Evolutionary conservation across 306 rosid genomes (phyloP).

Genomic region (Rosa lucieae): DNA sequence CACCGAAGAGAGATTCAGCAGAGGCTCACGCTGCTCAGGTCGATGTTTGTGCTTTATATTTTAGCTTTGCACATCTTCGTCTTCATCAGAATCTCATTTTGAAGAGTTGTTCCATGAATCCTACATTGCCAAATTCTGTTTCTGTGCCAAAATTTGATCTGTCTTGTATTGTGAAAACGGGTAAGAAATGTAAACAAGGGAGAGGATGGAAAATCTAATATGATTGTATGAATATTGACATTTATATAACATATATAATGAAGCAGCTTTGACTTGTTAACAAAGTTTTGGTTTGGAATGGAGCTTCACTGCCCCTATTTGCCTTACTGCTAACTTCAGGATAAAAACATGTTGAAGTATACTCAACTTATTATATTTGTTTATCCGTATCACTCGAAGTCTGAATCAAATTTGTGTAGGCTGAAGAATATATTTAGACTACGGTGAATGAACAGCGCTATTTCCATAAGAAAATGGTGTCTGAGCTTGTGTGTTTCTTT

Average conservation of each 20-base stretch:
- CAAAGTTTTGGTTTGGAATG: not conserved
- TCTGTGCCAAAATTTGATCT: not conserved
- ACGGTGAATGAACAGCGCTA: not conserved
- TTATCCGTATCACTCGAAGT: not conserved
- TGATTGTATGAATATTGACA: not conserved
- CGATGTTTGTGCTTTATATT: constrained; percentile 85
- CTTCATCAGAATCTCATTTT: constrained; percentile 78
- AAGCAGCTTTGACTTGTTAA: not conserved
- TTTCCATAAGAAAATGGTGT: not conserved
- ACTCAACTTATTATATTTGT: not conserved
- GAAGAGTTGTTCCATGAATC: constrained; percentile 17
- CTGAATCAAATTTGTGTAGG: not conserved
- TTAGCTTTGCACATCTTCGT: constrained; percentile 73
- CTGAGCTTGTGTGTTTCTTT: too few species aligned
- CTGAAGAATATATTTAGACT: not conserved
- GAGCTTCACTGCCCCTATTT: not conserved
- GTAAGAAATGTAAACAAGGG: not conserved
- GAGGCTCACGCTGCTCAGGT: constrained; percentile 79
- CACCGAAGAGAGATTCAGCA: constrained; percentile 76
- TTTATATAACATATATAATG: too few species aligned
- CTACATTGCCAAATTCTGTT: not conserved
- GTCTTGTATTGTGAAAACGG: not conserved
- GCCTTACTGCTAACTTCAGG: not conserved
- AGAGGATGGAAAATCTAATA: not conserved
- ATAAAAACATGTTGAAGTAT: not conserved